Evolutionary conservation across 2,329 filamentous ascomycete genomes (phyloP).

Genomic region (Arthrobotrys pseudoclavata): DNA sequence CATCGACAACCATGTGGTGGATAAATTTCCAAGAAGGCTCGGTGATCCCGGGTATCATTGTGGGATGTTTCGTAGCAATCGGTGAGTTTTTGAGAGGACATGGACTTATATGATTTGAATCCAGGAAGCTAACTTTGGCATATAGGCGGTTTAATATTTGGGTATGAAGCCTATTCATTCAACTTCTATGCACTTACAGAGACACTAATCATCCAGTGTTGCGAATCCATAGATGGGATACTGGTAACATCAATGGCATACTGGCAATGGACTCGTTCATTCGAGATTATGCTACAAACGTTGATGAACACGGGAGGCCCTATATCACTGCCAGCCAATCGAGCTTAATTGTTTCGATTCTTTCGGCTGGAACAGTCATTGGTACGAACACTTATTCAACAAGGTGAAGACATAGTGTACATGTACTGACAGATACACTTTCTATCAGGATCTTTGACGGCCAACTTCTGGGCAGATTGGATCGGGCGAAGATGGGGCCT

Average conservation of each 20-base stretch:
- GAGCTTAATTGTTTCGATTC: slow-evolving; percentile 79
- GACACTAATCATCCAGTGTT: neutral
- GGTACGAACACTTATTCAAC: slow-evolving; percentile 75
- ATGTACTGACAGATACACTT: slow-evolving; percentile 69
- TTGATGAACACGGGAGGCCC: slow-evolving; percentile 35
- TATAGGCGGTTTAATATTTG: slow-evolving; percentile 57
- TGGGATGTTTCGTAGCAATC: slow-evolving; percentile 59
- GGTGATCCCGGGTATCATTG: slow-evolving; percentile 56
- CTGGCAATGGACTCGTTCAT: slow-evolving; percentile 69
- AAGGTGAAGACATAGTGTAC: slow-evolving; percentile 73
- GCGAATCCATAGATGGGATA: slow-evolving; percentile 65
- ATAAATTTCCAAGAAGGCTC: slow-evolving; percentile 58
- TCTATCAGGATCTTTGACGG: slow-evolving; percentile 78
- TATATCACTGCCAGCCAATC: slow-evolving; percentile 66
- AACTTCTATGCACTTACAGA: neutral
- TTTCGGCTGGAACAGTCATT: slow-evolving; percentile 83
- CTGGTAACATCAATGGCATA: slow-evolving; percentile 73
- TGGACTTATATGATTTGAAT: neutral
- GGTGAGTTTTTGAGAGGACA: slow-evolving; percentile 16
- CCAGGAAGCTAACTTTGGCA: slow-evolving; percentile 4
- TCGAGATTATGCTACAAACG: slow-evolving; percentile 30
- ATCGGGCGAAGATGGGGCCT: slow-evolving; percentile 67
- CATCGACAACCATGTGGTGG: slow-evolving; percentile 54
- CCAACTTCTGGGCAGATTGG: slow-evolving; percentile 77
- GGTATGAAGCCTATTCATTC: slow-evolving; percentile 24